These are phyloP conservation scores for Coemansia sp. DNA, from an alignment of 192 early-diverging fungal species.

Conservation along the genomic window DNA sequence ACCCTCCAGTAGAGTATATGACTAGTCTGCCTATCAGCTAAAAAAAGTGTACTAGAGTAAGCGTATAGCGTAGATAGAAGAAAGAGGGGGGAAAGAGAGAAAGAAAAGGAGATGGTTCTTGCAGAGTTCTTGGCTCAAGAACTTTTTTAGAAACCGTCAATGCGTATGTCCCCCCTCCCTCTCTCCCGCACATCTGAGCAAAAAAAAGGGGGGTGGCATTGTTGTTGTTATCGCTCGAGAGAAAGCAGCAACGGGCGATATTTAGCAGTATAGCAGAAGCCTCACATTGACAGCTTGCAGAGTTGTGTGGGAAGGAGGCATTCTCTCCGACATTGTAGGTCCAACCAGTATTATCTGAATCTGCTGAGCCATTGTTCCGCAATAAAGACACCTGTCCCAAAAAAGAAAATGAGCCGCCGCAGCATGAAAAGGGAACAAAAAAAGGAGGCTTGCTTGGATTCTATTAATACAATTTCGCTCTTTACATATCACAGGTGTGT, in stretches of 20 bases:
- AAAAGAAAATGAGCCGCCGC: not conserved
- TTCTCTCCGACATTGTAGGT: not conserved
- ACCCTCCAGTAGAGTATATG: too few species aligned
- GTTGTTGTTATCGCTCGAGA: conserved; percentile 1
- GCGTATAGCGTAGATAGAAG: not conserved
- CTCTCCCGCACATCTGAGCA: not conserved
- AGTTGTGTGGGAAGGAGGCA: not conserved
- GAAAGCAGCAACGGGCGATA: not conserved
- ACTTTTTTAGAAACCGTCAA: not conserved
- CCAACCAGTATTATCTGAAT: not conserved
- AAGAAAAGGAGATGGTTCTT: conserved; percentile 6
- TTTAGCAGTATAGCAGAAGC: not conserved
- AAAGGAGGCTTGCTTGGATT: not conserved
- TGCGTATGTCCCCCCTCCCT: not conserved
- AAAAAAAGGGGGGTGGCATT: not conserved
- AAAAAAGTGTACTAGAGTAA: not conserved
- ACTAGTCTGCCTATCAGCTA: not conserved
- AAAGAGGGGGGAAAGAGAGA: conserved; percentile 3
- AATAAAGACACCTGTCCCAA: not conserved
- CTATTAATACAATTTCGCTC: not conserved
- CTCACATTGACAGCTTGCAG: not conserved
- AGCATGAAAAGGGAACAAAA: not conserved
- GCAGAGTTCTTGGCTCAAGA: not conserved
- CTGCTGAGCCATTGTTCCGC: not conserved
- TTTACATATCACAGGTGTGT: not conserved